Evolutionary conservation across 768 basidiomycete species (phyloP).

Genomic region (Lentinula sp.): DNA sequence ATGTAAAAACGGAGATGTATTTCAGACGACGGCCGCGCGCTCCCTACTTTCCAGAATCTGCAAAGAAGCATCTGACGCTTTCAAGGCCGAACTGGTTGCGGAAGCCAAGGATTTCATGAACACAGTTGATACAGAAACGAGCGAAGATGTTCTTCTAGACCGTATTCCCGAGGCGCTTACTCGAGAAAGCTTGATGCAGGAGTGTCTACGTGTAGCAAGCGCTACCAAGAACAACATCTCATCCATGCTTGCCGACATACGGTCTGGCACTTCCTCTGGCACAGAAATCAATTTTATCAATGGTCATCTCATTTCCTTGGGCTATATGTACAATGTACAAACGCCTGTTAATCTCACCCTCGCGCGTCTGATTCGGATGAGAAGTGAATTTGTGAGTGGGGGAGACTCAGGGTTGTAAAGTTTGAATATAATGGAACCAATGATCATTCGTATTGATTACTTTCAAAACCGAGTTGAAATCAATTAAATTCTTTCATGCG

Average conservation of each 20-base stretch:
- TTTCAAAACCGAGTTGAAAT: no score
- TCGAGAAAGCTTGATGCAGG: slow-evolving; percentile 37
- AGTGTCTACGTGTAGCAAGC: slow-evolving; percentile 53
- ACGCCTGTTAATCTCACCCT: slow-evolving; percentile 56
- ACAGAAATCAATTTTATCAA: slow-evolving; percentile 85
- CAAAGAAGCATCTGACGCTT: slow-evolving; percentile 62
- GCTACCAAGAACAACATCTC: slow-evolving; percentile 65
- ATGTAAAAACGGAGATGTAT: slow-evolving; percentile 74
- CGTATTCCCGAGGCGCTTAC: slow-evolving; percentile 43
- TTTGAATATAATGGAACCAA: no score
- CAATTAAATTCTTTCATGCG: no score
- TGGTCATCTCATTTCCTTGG: slow-evolving; percentile 70
- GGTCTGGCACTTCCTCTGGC: slow-evolving; percentile 31
- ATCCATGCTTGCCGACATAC: slow-evolving; percentile 75
- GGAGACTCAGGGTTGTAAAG: neutral
- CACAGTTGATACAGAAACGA: slow-evolving; percentile 6
- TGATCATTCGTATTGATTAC: no score
- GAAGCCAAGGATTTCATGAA: slow-evolving; percentile 28
- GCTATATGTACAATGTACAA: slow-evolving; percentile 44
- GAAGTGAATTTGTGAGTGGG: slow-evolving; percentile 18
- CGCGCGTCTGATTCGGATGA: slow-evolving; percentile 53
- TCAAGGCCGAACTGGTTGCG: slow-evolving; percentile 41
- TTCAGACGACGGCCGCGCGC: slow-evolving; percentile 35
- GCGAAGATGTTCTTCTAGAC: slow-evolving; percentile 18
- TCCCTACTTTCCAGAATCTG: slow-evolving; percentile 52